Conservation (phyloP, 176 grass and related monocot species). For the Cenchrus americanus region DNA sequence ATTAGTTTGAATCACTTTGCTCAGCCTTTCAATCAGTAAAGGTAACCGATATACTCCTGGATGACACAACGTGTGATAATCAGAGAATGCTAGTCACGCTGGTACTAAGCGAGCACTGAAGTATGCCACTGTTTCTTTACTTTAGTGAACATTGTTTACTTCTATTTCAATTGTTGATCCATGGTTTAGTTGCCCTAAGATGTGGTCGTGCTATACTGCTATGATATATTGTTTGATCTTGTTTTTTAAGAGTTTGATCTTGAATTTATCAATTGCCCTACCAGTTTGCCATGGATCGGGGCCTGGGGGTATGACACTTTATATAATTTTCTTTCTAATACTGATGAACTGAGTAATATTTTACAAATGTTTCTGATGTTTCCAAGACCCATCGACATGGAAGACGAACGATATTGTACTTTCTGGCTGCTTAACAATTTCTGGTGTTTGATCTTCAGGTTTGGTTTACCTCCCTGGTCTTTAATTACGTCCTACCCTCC, state of each 20-base stretch:
- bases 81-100: not conserved
- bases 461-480: conserved; percentile 6
- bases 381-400: not conserved
- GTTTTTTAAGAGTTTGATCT: not conserved
- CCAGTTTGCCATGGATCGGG: not conserved
- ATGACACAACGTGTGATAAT: not conserved
- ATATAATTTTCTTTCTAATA: not conserved
- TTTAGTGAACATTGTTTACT: not conserved
- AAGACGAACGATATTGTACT: not conserved
- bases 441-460: conserved; percentile 20
- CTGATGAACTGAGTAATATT: not conserved
- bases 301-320: not conserved
- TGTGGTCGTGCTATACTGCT: not conserved
- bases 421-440: conserved; percentile 22
- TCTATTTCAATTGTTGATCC: not conserved
- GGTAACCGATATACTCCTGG: conserved; percentile 19
- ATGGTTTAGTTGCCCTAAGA: not conserved
- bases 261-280: not conserved
- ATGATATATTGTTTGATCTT: not conserved
- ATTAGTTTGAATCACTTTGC: not conserved
- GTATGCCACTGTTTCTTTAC: not conserved
- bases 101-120: not conserved
- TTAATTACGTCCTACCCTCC: not conserved
- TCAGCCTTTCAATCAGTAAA: not conserved
- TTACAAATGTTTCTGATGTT: not conserved